These are phyloP conservation scores for Ophiognomonia clavigignenti-juglandacearum DNA, from an alignment of 2,329 filamentous ascomycete species.

Conservation along the genomic window DNA sequence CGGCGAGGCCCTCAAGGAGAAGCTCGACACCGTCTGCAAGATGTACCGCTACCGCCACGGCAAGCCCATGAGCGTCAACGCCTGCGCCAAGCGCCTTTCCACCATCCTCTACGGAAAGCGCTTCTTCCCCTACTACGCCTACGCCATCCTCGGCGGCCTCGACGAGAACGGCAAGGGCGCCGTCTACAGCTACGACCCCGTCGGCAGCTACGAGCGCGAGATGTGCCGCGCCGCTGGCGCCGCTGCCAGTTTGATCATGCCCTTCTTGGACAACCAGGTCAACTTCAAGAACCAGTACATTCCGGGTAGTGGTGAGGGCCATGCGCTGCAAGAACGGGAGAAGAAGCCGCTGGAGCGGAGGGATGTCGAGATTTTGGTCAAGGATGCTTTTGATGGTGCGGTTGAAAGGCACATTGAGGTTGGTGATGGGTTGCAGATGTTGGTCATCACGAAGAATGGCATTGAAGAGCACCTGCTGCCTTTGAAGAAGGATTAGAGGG, in stretches of 20 bases:
- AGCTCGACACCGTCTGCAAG: slow-evolving; percentile 90
- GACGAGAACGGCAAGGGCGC: slow-evolving; percentile 94
- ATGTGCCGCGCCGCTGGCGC: slow-evolving; percentile 92
- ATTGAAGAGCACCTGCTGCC: slow-evolving; percentile 81
- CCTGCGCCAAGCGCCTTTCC: slow-evolving; percentile 89
- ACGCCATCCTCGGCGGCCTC: slow-evolving; percentile 87
- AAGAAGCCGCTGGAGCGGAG: slow-evolving; percentile 64
- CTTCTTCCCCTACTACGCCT: slow-evolving; percentile 98
- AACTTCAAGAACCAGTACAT: slow-evolving; percentile 99
- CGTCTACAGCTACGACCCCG: slow-evolving; percentile 95
- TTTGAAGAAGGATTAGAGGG: slow-evolving; percentile 81
- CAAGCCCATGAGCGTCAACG: slow-evolving; percentile 91
- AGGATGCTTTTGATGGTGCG: slow-evolving; percentile 96
- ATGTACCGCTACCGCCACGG: slow-evolving; percentile 99
- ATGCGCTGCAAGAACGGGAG: slow-evolving; percentile 69
- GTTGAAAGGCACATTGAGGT: slow-evolving; percentile 99
- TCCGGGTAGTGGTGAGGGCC: slow-evolving; percentile 77
- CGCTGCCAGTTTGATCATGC: slow-evolving; percentile 93
- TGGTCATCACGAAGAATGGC: slow-evolving; percentile 83
- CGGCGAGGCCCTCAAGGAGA: slow-evolving; percentile 88
- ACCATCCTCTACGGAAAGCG: slow-evolving; percentile 97
- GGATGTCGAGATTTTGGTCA: slow-evolving; percentile 81
- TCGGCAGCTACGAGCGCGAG: slow-evolving; percentile 95
- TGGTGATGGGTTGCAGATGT: slow-evolving; percentile 90
- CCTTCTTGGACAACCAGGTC: slow-evolving; percentile 98